Percentiles rank a stretch among this genome's conserved stretches.
Conservation (phyloP, 1,284 basidiomycete species). For the Cutaneotrichosporon curvatum region DNA sequence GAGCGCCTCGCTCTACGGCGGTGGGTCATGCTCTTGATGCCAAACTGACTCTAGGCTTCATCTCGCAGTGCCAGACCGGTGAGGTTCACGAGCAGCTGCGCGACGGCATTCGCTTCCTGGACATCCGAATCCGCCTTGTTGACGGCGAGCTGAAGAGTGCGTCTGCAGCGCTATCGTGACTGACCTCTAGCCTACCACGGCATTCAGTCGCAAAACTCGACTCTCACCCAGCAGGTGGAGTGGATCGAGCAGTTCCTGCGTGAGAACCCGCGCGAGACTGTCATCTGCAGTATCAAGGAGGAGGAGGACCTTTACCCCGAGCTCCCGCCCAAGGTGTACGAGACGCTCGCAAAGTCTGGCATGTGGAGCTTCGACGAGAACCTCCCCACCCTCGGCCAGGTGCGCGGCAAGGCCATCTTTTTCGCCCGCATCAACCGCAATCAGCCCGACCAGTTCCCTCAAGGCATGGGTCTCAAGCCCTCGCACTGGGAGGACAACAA, state of each 20-base stretch:
- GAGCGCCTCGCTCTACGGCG: conserved; percentile 8
- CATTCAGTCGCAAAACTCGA: conserved; percentile 58
- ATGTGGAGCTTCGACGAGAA: conserved; percentile 76
- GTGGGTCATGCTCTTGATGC: conserved; percentile 2
- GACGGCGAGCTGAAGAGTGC: conserved; percentile 48
- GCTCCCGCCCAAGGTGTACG: conserved; percentile 62
- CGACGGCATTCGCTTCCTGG: conserved; percentile 64
- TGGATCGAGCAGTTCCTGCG: conserved; percentile 59
- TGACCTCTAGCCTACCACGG: conserved; percentile 62
- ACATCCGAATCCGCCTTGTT: conserved; percentile 67
- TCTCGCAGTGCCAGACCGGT: conserved; percentile 43
- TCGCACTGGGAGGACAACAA: conserved; percentile 70
- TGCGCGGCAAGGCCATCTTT: conserved; percentile 70
- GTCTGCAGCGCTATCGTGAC: conserved; percentile 5
- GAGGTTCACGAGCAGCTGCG: conserved; percentile 38
- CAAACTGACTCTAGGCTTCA: conserved; percentile 11
- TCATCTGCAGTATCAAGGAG: conserved; percentile 80
- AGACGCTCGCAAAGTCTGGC: conserved; percentile 56
- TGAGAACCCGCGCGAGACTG: conserved; percentile 58
- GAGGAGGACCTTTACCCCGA: conserved; percentile 51
- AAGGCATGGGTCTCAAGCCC: conserved; percentile 64
- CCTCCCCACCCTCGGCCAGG: conserved; percentile 69
- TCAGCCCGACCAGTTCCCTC: conserved; percentile 53
- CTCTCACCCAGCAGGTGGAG: conserved; percentile 56
- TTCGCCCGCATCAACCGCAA: conserved; percentile 61